Evolutionary conservation across 2,329 filamentous ascomycete genomes (phyloP).

Genomic region (Penicillium sp.): DNA sequence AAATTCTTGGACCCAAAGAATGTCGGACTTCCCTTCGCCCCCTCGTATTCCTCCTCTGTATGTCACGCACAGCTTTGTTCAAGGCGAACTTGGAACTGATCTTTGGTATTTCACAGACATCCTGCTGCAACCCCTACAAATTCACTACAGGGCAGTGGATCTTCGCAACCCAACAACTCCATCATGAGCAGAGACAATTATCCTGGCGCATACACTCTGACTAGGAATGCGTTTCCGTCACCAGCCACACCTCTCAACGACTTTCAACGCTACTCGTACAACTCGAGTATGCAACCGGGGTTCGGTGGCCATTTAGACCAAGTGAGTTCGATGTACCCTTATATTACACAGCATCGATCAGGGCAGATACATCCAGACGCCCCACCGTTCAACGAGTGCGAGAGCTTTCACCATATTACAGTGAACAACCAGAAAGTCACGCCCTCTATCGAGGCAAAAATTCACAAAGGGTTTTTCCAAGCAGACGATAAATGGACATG

Average conservation of each 20-base stretch:
- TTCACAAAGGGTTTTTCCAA: constrained; percentile 86
- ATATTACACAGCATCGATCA: constrained; percentile 26
- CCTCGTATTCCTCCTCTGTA: constrained; percentile 38
- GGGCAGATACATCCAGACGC: constrained; percentile 32
- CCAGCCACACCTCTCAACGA: constrained; percentile 28
- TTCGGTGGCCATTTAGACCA: constrained; percentile 31
- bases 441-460: constrained; percentile 71
- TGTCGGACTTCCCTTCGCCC: constrained; percentile 32
- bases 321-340: constrained; percentile 27
- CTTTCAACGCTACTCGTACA: constrained; percentile 25
- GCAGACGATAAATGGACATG: constrained; percentile 84
- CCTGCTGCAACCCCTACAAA: constrained; percentile 45
- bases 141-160: constrained; percentile 29
- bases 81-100: neutral
- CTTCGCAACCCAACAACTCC: constrained; percentile 24
- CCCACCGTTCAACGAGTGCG: constrained; percentile 42
- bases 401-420: constrained; percentile 28
- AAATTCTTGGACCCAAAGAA: constrained; percentile 32
- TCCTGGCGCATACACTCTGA: constrained; percentile 30
- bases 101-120: constrained; percentile 32
- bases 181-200: constrained; percentile 39
- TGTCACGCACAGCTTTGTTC: constrained; percentile 16
- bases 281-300: constrained; percentile 25
- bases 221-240: constrained; percentile 29
- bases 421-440: constrained; percentile 51